Base-by-base conservation (phyloP, 768 basidiomycete species). In the Polyporus arcularius region DNA sequence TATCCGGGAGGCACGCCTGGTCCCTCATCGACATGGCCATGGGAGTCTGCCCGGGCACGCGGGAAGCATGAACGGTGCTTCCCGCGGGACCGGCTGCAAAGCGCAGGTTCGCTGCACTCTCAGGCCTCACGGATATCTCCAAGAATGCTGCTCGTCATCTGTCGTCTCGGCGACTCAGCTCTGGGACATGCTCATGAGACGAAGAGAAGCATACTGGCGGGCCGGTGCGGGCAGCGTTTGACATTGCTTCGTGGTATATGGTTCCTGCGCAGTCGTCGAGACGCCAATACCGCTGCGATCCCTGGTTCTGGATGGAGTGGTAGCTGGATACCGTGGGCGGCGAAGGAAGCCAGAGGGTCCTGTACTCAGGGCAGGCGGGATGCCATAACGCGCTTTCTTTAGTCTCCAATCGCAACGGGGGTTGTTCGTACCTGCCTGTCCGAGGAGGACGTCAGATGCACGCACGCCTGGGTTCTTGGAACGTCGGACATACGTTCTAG, bases 321-420 rank as follows among this genome's bases (percentile, higher is more conserved):
- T 45, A 45, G 12, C 21, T 30, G 18, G 46, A 30, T 12, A 26
- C 46, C 46, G 46, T 26, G 46, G 18, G 28, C 42, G 42, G 14
- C 18, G 15, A 18, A 43, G 18, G 14, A 16, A 9, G 28, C 6
- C 21, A 26, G 28, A 28, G 21, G 21, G 26, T 48, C 46, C 4
- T 3, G 21, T 18, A 48, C 18, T 9, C 12, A 48, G 28, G 46
- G 21, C 41, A 30, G 12, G 32, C 55, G 55, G 55, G 55, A 56
- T 56, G 55, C 55, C 55, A 56, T 56, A 56, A 56, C 18, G 30
- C 40, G 26, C 12, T 26, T 18, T 26, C 12, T 48, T 45, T 21
- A 45, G n/a, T 16, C 21, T 10, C 26, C 26, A 26, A 9, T 15
- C 21, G 10, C 46, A 4, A 48, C 12, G 12, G 46, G 45, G 28